These are phyloP conservation scores for Aureobasidium sp. DNA, from an alignment of 2,329 filamentous ascomycete genomes.

Conservation along the genomic window DNA sequence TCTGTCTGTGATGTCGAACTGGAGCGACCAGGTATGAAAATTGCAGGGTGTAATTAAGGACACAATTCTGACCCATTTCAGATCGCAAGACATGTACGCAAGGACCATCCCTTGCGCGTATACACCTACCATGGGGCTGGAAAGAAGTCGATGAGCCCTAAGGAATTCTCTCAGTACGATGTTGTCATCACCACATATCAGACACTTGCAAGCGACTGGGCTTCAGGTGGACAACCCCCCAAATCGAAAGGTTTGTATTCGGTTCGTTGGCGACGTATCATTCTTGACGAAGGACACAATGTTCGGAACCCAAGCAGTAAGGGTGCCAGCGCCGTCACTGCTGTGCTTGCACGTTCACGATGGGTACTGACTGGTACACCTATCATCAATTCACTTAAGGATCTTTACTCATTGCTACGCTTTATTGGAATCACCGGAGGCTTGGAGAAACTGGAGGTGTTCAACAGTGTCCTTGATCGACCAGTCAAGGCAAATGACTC, in stretches of 20 bases:
- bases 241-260: constrained; percentile 50
- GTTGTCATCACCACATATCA: constrained; percentile 82
- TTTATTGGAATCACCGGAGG: constrained; percentile 72
- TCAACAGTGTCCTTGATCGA: constrained; percentile 63
- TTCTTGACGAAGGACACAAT: constrained; percentile 75
- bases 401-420: constrained; percentile 70
- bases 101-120: constrained; percentile 55
- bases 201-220: constrained; percentile 59
- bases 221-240: constrained; percentile 28
- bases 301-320: constrained; percentile 73
- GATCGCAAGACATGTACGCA: constrained; percentile 61
- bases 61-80: background rate
- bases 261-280: constrained; percentile 66
- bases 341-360: constrained; percentile 59
- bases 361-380: constrained; percentile 69
- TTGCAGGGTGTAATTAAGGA: background rate
- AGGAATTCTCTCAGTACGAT: constrained; percentile 57
- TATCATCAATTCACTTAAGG: constrained; percentile 52
- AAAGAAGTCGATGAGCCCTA: constrained; percentile 45
- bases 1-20: constrained; percentile 83
- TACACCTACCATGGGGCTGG: constrained; percentile 65
- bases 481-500: constrained; percentile 53
- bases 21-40: constrained; percentile 55
- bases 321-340: constrained; percentile 58
- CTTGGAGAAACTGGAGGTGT: constrained; percentile 62